Conservation (phyloP, 306 rosid genomes). For the Sicyos baderoa region DNA sequence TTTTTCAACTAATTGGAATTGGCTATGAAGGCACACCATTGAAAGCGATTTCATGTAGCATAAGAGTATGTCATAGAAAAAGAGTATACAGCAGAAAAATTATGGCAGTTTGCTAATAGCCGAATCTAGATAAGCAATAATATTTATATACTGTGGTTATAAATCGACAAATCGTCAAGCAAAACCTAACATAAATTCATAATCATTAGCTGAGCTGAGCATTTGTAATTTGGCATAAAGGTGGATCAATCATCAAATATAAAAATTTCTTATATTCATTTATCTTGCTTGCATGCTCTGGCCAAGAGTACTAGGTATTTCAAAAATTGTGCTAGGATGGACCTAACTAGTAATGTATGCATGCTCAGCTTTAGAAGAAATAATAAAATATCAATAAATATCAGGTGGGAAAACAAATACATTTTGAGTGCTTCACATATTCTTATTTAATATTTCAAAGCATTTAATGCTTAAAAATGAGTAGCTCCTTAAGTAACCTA, state of each 20-base stretch:
- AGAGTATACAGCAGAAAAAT: background rate
- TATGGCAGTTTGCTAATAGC: background rate
- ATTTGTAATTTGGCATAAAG: background rate
- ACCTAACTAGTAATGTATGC: background rate
- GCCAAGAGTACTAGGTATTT: background rate
- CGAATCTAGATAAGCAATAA: background rate
- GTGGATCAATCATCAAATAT: background rate
- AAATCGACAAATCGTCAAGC: slow-evolving; percentile 1
- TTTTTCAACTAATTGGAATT: background rate
- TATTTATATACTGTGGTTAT: background rate
- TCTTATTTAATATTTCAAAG: background rate
- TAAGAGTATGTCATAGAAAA: background rate
- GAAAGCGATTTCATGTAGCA: background rate
- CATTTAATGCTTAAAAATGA: background rate
- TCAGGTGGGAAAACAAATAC: background rate
- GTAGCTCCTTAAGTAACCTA: background rate
- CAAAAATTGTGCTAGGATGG: background rate
- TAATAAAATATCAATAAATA: background rate
- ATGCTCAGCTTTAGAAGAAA: background rate
- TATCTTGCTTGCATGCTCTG: background rate
- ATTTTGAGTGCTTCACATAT: background rate
- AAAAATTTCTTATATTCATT: background rate
- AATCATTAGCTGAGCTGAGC: background rate
- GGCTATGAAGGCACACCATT: background rate
- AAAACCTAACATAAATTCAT: background rate